Percentiles rank a stretch among this genome's conserved stretches.
phyloP scores from a whole-genome alignment of 2,329 filamentous ascomycete species.

The Penicillium sp. region DNA sequence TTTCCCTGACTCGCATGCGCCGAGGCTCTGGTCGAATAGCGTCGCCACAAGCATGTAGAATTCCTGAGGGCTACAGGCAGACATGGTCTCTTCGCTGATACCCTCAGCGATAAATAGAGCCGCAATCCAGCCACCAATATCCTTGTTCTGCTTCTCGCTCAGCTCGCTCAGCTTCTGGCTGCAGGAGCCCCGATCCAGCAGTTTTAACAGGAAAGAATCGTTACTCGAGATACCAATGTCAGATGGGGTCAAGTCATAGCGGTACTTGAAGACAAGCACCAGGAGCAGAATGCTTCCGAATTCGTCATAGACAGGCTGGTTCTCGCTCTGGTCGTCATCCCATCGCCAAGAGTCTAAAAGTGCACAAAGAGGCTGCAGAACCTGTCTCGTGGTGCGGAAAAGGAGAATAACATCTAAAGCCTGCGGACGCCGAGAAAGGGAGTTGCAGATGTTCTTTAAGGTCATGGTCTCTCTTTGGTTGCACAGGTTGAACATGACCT shows the following conservation, averaged over 20 bases:
- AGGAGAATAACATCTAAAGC: constrained; percentile 57
- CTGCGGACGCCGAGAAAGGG: constrained; percentile 52
- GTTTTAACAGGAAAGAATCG: constrained; percentile 53
- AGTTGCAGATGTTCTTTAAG: constrained; percentile 57
- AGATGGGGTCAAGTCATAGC: constrained; percentile 50
- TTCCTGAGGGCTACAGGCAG: constrained; percentile 59
- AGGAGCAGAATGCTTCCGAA: constrained; percentile 60
- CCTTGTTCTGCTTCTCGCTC: constrained; percentile 52
- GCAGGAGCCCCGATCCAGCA: constrained; percentile 47
- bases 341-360: constrained; percentile 61
- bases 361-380: constrained; percentile 56
- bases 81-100: constrained; percentile 61
- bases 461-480: constrained; percentile 59
- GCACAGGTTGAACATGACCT: constrained; percentile 55
- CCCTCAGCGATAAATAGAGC: constrained; percentile 60
- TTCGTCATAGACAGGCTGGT: constrained; percentile 62
- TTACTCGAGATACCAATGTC: constrained; percentile 51
- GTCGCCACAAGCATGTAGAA: constrained; percentile 61
- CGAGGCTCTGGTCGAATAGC: constrained; percentile 57
- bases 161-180: constrained; percentile 50
- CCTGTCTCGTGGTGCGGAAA: constrained; percentile 54
- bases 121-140: constrained; percentile 57
- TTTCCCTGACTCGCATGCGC: constrained; percentile 53
- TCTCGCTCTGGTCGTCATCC: constrained; percentile 61
- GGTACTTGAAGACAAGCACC: constrained; percentile 54